These are phyloP conservation scores for Pichia deserticola DNA, from an alignment of 805 yeast genomes.

Conservation along the genomic window DNA sequence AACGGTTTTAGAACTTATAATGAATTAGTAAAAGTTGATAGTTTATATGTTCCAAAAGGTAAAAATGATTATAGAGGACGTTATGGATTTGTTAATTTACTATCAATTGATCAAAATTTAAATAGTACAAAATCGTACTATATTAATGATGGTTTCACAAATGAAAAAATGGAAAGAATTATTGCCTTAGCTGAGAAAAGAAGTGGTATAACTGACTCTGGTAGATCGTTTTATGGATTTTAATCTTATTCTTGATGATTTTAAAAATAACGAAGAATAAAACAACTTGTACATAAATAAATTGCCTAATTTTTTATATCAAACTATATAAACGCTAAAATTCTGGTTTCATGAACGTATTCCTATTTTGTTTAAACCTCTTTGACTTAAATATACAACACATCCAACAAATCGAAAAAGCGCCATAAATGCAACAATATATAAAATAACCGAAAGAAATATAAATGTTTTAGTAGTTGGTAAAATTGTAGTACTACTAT, in stretches of 20 bases:
- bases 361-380: slow-evolving; percentile 14
- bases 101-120: slow-evolving; percentile 31
- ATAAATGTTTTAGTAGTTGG: slow-evolving; percentile 43
- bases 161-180: slow-evolving; percentile 73
- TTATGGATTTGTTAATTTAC: slow-evolving; percentile 44
- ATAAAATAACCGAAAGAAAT: slow-evolving; percentile 76
- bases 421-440: slow-evolving; percentile 92
- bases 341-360: neutral
- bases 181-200: slow-evolving; percentile 77
- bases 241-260: neutral
- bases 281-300: neutral
- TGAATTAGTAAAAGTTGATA: slow-evolving; percentile 46
- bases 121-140: slow-evolving; percentile 38
- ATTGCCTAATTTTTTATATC: no score
- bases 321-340: no score
- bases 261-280: neutral
- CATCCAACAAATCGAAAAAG: slow-evolving; percentile 77
- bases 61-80: slow-evolving; percentile 28
- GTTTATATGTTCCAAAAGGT: slow-evolving; percentile 32
- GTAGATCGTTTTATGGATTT: slow-evolving; percentile 36
- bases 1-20: slow-evolving; percentile 63
- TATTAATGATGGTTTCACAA: slow-evolving; percentile 70
- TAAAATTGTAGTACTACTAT: slow-evolving; percentile 16
- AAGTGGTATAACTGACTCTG: slow-evolving; percentile 55
- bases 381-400: slow-evolving; percentile 42